phyloP scores from a whole-genome alignment of 73 alveolate genomes.

The Stentor coeruleus region DNA sequence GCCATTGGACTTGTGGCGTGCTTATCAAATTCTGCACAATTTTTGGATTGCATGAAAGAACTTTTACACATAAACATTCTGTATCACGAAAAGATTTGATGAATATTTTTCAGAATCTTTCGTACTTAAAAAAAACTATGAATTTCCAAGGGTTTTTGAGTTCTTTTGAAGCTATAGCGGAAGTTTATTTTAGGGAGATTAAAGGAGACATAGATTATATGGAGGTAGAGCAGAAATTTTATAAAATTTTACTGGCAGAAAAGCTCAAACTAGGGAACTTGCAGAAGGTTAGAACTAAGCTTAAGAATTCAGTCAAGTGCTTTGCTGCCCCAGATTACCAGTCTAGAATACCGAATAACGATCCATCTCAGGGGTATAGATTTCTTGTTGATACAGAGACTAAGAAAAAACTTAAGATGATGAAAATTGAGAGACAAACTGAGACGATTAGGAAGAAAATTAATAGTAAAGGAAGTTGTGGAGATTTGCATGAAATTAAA shows the following conservation, averaged over 20 bases:
- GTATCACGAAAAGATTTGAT: neutral
- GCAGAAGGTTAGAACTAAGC: neutral
- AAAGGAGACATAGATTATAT: neutral
- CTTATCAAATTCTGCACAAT: neutral
- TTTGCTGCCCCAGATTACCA: neutral
- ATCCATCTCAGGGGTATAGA: neutral
- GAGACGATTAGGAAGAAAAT: neutral
- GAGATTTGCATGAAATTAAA: no score
- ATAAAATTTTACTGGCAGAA: neutral
- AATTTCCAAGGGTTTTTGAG: neutral
- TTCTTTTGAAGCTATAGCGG: neutral
- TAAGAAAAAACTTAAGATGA: neutral
- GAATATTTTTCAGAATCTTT: neutral
- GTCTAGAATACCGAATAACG: neutral
- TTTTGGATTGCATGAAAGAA: neutral
- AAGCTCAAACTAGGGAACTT: neutral
- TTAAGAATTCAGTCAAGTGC: neutral
- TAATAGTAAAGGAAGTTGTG: no score
- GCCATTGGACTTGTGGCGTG: neutral
- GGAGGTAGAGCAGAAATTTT: neutral
- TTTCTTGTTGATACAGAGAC: neutral
- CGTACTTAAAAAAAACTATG: neutral
- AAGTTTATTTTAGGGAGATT: neutral
- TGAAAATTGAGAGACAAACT: neutral
- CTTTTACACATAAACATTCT: neutral